Evolutionary conservation across 2,329 filamentous ascomycete species (phyloP).

Genomic region (Pyrenophora tritici-repentis): DNA sequence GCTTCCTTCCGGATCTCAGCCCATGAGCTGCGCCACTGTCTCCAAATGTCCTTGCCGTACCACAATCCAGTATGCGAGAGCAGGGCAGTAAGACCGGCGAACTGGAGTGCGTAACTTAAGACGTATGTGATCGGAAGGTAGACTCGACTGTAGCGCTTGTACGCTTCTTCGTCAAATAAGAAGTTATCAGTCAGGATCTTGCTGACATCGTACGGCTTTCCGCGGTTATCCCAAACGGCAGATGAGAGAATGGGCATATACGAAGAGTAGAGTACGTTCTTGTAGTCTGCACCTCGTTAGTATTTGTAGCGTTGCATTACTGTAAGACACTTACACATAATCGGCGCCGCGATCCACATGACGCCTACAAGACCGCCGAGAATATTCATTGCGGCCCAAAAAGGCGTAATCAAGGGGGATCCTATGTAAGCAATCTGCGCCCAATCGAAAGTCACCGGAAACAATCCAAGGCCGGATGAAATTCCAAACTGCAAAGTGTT

Average conservation of each 20-base stretch:
- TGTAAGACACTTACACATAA: constrained; percentile 60
- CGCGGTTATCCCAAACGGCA: constrained; percentile 84
- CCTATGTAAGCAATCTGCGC: constrained; percentile 87
- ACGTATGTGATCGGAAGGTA: constrained; percentile 88
- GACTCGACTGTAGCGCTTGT: constrained; percentile 79
- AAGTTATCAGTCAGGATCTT: constrained; percentile 79
- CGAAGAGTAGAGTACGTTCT: constrained; percentile 76
- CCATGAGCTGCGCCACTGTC: constrained; percentile 72
- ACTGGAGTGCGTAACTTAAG: constrained; percentile 83
- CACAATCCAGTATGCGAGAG: constrained; percentile 82
- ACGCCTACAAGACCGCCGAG: constrained; percentile 78
- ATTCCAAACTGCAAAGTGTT: constrained; percentile 67
- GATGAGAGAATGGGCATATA: constrained; percentile 88
- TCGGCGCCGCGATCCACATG: constrained; percentile 82
- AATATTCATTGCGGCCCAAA: constrained; percentile 86
- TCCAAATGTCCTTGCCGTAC: constrained; percentile 83
- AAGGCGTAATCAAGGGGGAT: constrained; percentile 80
- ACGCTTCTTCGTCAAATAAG: constrained; percentile 76
- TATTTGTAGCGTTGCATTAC: background rate
- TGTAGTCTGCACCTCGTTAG: constrained; percentile 61
- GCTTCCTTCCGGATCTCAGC: constrained; percentile 59
- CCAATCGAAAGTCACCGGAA: constrained; percentile 90
- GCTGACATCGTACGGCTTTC: constrained; percentile 78
- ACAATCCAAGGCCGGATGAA: constrained; percentile 79
- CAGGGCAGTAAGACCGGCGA: constrained; percentile 78